Evolutionary conservation across 2,329 filamentous ascomycete genomes (phyloP).

Genomic region (Trichophyton benhamiae): DNA sequence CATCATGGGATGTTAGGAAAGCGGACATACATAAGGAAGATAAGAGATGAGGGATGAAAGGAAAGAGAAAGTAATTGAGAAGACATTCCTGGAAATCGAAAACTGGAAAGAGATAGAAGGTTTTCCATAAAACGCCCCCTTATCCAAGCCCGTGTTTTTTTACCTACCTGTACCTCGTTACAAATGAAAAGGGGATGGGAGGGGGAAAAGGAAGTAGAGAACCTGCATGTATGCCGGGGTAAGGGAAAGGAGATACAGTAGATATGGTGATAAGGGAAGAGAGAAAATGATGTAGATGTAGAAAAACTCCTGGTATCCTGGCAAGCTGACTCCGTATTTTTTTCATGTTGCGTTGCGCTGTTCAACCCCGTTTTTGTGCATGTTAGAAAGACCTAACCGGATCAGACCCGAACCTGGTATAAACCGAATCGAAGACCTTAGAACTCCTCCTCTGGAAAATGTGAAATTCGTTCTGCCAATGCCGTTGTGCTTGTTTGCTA

Average conservation of each 20-base stretch:
- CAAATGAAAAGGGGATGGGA: not conserved
- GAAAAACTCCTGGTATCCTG: not conserved
- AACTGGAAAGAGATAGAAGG: not conserved
- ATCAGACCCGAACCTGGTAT: not conserved
- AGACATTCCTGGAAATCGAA: not conserved
- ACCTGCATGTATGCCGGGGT: not conserved
- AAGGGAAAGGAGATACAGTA: not conserved
- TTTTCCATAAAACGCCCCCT: not conserved
- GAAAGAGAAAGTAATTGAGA: not conserved
- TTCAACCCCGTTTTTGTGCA: not conserved
- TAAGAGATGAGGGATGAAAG: not conserved
- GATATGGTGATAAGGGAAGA: not conserved
- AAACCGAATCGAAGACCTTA: not conserved
- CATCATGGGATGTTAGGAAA: not conserved
- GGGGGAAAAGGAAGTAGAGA: not conserved
- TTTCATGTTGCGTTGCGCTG: slow-evolving; percentile 4
- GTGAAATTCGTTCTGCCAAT: not conserved
- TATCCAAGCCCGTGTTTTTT: not conserved
- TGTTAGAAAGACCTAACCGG: not conserved
- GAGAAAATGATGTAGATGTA: too few relatives aligned
- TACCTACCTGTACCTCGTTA: not conserved
- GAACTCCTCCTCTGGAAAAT: slow-evolving; percentile 2
- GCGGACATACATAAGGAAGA: not conserved
- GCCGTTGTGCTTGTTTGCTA: not conserved
- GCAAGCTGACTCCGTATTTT: not conserved